Conservation (phyloP, 805 yeast genomes). For the Sungouiella thailandica region DNA sequence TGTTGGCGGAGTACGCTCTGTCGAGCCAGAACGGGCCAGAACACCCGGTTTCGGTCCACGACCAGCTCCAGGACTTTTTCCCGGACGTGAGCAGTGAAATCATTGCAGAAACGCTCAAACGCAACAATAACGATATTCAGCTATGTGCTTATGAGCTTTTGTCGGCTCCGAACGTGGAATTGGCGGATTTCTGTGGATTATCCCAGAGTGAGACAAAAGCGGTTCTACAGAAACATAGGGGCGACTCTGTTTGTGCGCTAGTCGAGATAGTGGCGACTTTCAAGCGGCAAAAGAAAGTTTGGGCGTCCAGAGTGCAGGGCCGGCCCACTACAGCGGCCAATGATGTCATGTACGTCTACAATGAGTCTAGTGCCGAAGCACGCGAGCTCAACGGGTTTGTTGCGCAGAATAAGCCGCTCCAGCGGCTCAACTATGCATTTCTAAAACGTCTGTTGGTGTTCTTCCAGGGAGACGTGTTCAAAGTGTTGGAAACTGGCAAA, state of each 20-base stretch:
- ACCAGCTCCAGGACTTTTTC: slow-evolving; percentile 38
- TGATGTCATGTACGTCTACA: slow-evolving; percentile 10
- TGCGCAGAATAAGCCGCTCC: slow-evolving; percentile 26
- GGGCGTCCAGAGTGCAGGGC: slow-evolving; percentile 8
- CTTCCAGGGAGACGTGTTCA: slow-evolving; percentile 40
- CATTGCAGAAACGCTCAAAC: slow-evolving; percentile 25
- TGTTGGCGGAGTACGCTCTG: slow-evolving; percentile 11
- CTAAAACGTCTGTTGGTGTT: slow-evolving; percentile 34
- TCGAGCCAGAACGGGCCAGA: background rate
- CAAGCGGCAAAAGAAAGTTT: slow-evolving; percentile 6
- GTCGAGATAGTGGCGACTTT: slow-evolving; percentile 27
- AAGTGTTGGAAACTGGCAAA: slow-evolving; percentile 32
- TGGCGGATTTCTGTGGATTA: background rate
- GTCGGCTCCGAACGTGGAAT: slow-evolving; percentile 7
- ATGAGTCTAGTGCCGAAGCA: slow-evolving; percentile 8
- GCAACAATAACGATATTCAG: slow-evolving; percentile 26
- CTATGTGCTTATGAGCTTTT: slow-evolving; percentile 12
- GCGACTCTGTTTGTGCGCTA: slow-evolving; percentile 27
- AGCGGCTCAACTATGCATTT: slow-evolving; percentile 34
- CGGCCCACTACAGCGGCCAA: slow-evolving; percentile 1
- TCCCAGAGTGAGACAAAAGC: background rate
- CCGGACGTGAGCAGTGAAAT: slow-evolving; percentile 33
- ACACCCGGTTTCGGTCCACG: background rate
- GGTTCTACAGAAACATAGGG: slow-evolving; percentile 23
- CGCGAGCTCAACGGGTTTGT: slow-evolving; percentile 8